Base-by-base conservation (phyloP, 768 basidiomycete species). In the Sarcodon sp. region DNA sequence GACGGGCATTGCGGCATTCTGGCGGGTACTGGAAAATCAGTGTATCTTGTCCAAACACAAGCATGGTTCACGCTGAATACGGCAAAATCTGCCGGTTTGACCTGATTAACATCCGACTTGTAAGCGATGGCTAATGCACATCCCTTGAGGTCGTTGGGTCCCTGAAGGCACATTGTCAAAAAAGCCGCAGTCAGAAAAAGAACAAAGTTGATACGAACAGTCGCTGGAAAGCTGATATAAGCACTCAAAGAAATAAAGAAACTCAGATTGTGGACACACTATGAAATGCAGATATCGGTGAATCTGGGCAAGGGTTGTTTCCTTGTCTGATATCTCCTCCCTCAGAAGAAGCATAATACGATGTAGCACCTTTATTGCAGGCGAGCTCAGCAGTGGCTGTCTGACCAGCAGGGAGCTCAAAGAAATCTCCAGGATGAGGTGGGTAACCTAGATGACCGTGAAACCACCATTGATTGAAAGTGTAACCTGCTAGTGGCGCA, bases 51-150 rank as follows among this genome's bases (percentile, higher is more conserved):
- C 80, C 79, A 87, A 0, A 85, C 83, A 52, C 83, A 86, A 0
- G 77, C 80, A 44, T 82, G 79, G 57, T 87, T 86, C 10, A 85
- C 73, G 49, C 77, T 81, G 61, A 87, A 87, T 9, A 87, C 66
- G 0, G 77, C 72, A 55, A 87, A 80, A 62, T 87, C 83, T 39
- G 70, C 73, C 0, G 83, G 83, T 55, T 77, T 61, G 7, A 88
- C 73, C 0, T 70, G 54, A 0, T 59, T 63, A 1, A 69, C 75
- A 53, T 87, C 68, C 52, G 62, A 73, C 59, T 83, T 79, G 66
- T 90, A 87, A 13, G 82, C 74, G 53, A 90, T 87, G 0, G 76
- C 83, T 33, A 90, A 65, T 0, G 73, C 76, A 57, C 83, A 85
- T 8, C 82, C 80, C 46, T 69, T 71, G 35, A 79, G 60, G 54